Percentiles rank a stretch among this genome's conserved stretches.
These are phyloP conservation scores for Ballota nigra DNA, from an alignment of 257 asterid species.

Conservation along the genomic window DNA sequence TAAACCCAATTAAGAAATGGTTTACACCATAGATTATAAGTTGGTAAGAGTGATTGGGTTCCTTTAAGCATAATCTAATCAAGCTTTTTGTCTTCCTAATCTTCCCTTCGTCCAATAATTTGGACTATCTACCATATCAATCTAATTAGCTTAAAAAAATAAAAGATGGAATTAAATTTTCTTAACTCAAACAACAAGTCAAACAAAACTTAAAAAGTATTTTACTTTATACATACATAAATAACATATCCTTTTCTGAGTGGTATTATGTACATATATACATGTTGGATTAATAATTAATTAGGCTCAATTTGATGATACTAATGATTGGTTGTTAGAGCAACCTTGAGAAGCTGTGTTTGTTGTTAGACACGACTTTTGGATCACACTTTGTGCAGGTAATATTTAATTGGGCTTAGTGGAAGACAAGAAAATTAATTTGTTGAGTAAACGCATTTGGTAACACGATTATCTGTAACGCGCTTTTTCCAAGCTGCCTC, in stretches of 20 bases:
- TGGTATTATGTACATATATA: not conserved
- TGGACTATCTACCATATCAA: constrained; percentile 9
- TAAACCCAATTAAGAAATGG: not conserved
- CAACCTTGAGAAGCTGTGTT: constrained; percentile 25
- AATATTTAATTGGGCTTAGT: constrained; percentile 2
- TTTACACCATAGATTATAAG: constrained; percentile 6
- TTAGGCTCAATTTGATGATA: constrained; percentile 11
- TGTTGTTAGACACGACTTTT: constrained; percentile 31
- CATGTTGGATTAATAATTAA: not conserved
- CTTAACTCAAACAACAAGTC: constrained; percentile 17
- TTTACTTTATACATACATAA: not conserved
- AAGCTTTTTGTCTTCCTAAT: not conserved
- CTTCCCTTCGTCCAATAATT: constrained; percentile 16
- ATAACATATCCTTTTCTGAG: not conserved
- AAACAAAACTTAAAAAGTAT: constrained; percentile 14
- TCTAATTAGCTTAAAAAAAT: not conserved
- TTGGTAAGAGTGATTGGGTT: constrained; percentile 20
- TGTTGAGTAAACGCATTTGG: constrained; percentile 33
- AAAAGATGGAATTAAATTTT: not conserved
- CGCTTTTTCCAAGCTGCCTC: constrained; percentile 31
- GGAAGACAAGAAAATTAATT: constrained; percentile 28
- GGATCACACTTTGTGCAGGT: constrained; percentile 11
- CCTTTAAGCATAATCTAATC: constrained; percentile 12
- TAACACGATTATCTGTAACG: constrained; percentile 34
- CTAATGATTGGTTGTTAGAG: constrained; percentile 41